Percentiles rank a stretch among this genome's conserved stretches.
phyloP scores from a whole-genome alignment of 1,284 basidiomycete species.

The Trametes sp. region DNA sequence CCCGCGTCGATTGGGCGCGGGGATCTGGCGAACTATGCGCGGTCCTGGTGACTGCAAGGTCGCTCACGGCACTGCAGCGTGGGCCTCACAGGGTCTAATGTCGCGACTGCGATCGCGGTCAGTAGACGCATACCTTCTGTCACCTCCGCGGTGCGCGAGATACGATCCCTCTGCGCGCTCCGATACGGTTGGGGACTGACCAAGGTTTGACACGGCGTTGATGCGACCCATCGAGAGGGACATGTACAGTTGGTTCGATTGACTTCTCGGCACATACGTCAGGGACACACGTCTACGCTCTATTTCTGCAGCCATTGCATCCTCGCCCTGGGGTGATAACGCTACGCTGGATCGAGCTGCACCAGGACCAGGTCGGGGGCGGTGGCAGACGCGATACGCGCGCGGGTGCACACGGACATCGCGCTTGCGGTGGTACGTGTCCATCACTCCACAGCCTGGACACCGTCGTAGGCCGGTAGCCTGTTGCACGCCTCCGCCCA shows the following conservation, averaged over 20 bases:
- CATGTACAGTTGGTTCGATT: slow-evolving; percentile 12
- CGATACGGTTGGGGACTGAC: slow-evolving; percentile 6
- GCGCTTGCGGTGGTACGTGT: neutral
- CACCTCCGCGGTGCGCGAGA: slow-evolving; percentile 14
- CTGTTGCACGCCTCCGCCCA: slow-evolving; percentile 83
- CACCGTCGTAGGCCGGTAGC: slow-evolving; percentile 87
- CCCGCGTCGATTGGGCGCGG: too few species aligned
- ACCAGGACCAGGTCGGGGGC: neutral
- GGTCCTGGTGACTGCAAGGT: slow-evolving; percentile 15
- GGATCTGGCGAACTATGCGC: neutral
- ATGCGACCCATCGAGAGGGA: slow-evolving; percentile 7
- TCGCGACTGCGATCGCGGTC: slow-evolving; percentile 4
- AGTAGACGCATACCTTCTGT: neutral
- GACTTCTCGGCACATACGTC: slow-evolving; percentile 15
- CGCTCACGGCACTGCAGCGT: neutral
- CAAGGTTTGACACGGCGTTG: slow-evolving; percentile 3
- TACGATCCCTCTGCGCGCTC: slow-evolving; percentile 11
- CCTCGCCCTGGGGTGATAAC: neutral
- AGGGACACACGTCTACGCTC: slow-evolving; percentile 1
- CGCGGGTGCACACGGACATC: neutral
- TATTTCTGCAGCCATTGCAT: neutral
- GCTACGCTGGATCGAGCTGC: slow-evolving; percentile 7
- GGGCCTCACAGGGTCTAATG: slow-evolving; percentile 3
- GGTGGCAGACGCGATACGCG: neutral
- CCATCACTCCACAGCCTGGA: slow-evolving; percentile 77